Evolutionary conservation across 176 grass and related monocot species (phyloP), one percentile per base, ranked within the genome.

Genomic region (Echinochloa phyllopogon): DNA sequence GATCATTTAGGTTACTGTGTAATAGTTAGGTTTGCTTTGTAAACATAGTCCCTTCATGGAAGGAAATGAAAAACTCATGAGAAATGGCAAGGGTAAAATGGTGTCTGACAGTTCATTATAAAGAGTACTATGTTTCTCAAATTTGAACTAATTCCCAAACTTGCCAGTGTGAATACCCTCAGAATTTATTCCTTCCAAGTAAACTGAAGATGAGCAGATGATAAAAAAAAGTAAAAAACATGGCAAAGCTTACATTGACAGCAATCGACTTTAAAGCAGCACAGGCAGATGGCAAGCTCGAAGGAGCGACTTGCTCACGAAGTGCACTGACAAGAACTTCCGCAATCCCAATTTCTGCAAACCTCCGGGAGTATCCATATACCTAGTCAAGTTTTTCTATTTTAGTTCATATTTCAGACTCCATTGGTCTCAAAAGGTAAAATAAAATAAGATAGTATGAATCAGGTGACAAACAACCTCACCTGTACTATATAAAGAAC

Each of bases 181-280:
- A 65, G 8, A 78, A 62, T 25, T 29, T 79, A 13, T 65, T 78
- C 29, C 18, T 65, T 49, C 42, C 16, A 38, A 75, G 33, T 75
- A 67, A 80, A 39, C 9, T 68, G 78, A 67, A 63, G 58, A 43
- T 78, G 58, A 64, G 15, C 58, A 49, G 23, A 33, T 50, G 15
- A 33, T 33, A 51, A 66, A 47, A 65, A 39, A 2, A 51, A 16
- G 18, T 17, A 44, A 57, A 44, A 60, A 60, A n/a, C 16, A 66
- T 51, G 37, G 29, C 25, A 80, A 51, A 82, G 14, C 90, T 95
- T 92, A 98, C 93, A 90, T 98, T 98, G 59, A 98, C 96, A 75
- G 96, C 93, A 77, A 98, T 83, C 1, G 93, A 91, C 81, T 95
- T 98, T 81, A 98, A 83, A 90, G 96, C 91, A 85, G 86, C 91